A percentile compares a stretch with the other conserved stretches of the same genome.
These are phyloP conservation scores for Drechslera avenae DNA, from an alignment of 2,329 filamentous ascomycete species.

Conservation along the genomic window DNA sequence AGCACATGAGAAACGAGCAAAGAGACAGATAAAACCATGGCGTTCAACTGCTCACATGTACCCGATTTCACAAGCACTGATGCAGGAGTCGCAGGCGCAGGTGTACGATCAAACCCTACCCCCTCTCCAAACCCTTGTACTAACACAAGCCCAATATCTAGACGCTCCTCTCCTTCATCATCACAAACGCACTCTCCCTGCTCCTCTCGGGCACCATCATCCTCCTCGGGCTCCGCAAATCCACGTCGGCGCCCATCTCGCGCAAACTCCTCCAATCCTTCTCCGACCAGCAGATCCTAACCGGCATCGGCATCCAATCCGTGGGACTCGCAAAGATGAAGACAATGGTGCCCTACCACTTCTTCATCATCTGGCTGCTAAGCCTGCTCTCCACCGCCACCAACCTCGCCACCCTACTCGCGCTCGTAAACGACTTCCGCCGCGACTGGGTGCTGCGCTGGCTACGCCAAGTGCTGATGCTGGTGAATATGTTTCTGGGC, in stretches of 20 bases:
- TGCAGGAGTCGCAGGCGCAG: constrained; percentile 63
- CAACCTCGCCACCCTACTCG: constrained; percentile 68
- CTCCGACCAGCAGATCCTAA: constrained; percentile 71
- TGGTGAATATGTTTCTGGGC: constrained; percentile 66
- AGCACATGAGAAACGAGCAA: neutral
- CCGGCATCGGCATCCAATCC: constrained; percentile 70
- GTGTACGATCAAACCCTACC: constrained; percentile 50
- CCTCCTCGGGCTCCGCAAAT: constrained; percentile 57
- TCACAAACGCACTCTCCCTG: constrained; percentile 65
- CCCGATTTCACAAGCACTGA: constrained; percentile 57
- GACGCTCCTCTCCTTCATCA: constrained; percentile 69
- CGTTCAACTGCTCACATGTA: constrained; percentile 50
- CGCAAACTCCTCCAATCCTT: constrained; percentile 69
- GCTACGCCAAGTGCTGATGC: constrained; percentile 69
- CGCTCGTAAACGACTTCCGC: constrained; percentile 68
- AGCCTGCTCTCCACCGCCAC: constrained; percentile 68
- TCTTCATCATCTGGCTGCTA: constrained; percentile 73
- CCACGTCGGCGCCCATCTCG: constrained; percentile 57
- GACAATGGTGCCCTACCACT: constrained; percentile 68
- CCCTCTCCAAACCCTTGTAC: neutral
- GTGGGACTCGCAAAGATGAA: constrained; percentile 66
- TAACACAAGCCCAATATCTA: constrained; percentile 1
- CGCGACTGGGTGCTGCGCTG: constrained; percentile 70
- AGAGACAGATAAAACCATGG: constrained; percentile 13
- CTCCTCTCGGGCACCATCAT: constrained; percentile 62